Base-by-base conservation (phyloP, 345 rosid genomes). In the Lumnitzera racemosa region DNA sequence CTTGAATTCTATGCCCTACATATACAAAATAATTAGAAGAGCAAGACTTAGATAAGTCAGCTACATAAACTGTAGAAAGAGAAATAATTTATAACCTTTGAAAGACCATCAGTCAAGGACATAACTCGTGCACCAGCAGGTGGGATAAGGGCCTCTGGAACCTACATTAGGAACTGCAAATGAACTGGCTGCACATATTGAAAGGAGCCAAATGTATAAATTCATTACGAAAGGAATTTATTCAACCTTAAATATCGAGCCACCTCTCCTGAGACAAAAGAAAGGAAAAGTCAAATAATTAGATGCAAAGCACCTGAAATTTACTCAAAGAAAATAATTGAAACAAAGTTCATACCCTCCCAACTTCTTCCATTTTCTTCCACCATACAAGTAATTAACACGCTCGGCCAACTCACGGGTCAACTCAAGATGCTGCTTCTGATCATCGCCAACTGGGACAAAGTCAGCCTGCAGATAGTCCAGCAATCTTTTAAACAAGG, bases 381-480 rank as follows among this genome's bases (percentile, higher is more conserved):
- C 95, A 65, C 98, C 98, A 72, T 87, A 92, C 66, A 85, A 71
- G 63, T 69, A 61, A 72, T 92, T 92, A 59, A 89, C 71, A 56
- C 96, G 86, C 63, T 83, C 91, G 43, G 96, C 98, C 62, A 89
- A 57, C 59, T 92, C 96, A 31, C 91, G 86, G 13, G 96, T 82
- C 81, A 92, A 81, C 79, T 89, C 96, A 54, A 92, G 65, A 64
- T 92, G 98, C 73, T 89, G 98, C 81, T 89, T 92, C 83, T 92
- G 98, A 63, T 87, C 96, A 78, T 89, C 96, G 50, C 96, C 98
- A 59, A 92, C 98, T 31, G 98, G 98, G 47, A 89, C 96, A 67
- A 83, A 82, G 67, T 92, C 98, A 20, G 98, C 69, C 96, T 87
- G 81, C 84, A 83, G 62, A 74, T 53, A 67, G 72, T 61, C 49